Conservation (phyloP, 2,329 filamentous ascomycete species). For the Metarhizium sp. region DNA sequence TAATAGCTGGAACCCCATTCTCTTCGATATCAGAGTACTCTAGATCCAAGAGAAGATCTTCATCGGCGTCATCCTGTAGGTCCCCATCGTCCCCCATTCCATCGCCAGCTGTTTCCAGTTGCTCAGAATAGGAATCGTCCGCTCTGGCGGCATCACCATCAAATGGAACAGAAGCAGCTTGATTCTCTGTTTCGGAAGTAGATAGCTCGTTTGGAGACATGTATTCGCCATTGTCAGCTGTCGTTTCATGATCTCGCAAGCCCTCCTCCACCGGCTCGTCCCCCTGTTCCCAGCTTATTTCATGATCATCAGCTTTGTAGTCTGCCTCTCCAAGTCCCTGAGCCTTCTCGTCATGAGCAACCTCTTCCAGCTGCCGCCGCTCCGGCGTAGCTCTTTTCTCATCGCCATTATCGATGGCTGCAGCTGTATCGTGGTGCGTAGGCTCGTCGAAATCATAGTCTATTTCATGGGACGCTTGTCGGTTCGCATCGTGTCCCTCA, state of each 20-base stretch:
- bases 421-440: neutral
- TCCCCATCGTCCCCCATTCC: constrained; percentile 2
- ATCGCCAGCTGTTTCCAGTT: neutral
- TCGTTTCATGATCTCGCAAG: neutral
- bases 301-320: constrained; percentile 7
- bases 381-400: neutral
- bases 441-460: constrained; percentile 24
- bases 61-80: neutral
- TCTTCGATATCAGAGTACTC: constrained; percentile 5
- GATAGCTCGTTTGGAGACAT: neutral
- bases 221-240: neutral
- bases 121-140: neutral
- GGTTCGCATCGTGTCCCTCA: constrained; percentile 2
- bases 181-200: neutral
- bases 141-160: too few species aligned
- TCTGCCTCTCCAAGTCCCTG: neutral
- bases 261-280: constrained; percentile 3
- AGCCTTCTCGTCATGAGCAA: neutral
- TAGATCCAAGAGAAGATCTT: neutral
- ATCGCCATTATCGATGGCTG: neutral
- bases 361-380: neutral
- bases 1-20: constrained; percentile 25
- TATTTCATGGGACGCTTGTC: constrained; percentile 21
- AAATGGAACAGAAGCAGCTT: neutral
- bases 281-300: constrained; percentile 15